Percentiles rank a stretch among this genome's conserved stretches.
Conservation (phyloP, 164 flowering plant species). For the Sedum album region DNA sequence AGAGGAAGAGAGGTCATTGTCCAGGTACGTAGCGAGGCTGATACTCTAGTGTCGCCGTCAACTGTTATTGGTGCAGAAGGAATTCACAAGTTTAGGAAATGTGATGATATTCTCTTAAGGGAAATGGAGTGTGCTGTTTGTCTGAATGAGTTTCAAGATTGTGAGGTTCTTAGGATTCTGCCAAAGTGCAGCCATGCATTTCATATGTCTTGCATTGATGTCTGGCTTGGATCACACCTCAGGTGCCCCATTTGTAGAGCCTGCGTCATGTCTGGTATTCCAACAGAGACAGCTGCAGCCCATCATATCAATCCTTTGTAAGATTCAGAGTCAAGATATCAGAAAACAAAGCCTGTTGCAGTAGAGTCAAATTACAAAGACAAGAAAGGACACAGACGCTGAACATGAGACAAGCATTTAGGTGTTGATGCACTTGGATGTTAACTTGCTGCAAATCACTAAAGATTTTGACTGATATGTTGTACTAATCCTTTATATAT, state of each 20-base stretch:
- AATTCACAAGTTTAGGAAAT: background rate
- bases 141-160: constrained; percentile 5
- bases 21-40: background rate
- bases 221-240: constrained; percentile 6
- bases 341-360: no score
- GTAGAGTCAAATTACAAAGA: no score
- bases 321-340: no score
- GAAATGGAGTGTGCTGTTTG: constrained; percentile 7
- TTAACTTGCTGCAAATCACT: no score
- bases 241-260: constrained; percentile 9
- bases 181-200: constrained; percentile 4
- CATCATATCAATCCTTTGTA: background rate
- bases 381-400: no score
- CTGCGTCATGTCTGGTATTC: background rate
- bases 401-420: no score
- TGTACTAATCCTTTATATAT: no score
- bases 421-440: no score
- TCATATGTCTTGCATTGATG: constrained; percentile 1
- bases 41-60: background rate
- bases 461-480: no score
- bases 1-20: background rate
- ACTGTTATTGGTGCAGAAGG: background rate
- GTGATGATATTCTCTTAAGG: background rate
- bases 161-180: constrained; percentile 9
- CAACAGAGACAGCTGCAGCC: background rate